Evolutionary conservation across 805 yeast species (phyloP).

Genomic region (Kodamaea leandrae): DNA sequence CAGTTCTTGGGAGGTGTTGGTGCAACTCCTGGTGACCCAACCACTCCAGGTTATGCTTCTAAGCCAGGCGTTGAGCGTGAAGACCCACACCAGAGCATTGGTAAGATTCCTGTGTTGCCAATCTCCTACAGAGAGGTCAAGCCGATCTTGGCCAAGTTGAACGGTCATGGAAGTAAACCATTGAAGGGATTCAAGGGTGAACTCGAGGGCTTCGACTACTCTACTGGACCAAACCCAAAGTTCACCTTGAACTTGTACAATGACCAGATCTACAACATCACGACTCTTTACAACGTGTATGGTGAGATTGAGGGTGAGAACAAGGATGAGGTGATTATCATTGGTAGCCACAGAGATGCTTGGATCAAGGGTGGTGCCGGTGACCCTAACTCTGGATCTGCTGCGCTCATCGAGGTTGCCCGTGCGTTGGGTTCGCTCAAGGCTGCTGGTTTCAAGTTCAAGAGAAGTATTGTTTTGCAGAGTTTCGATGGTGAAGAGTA

Average conservation of each 20-base stretch:
- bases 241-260: conserved; percentile 40
- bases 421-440: conserved; percentile 41
- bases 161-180: conserved; percentile 33
- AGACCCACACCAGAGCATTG: conserved; percentile 36
- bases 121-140: conserved; percentile 43
- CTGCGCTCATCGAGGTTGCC: conserved; percentile 41
- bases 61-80: conserved; percentile 37
- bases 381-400: conserved; percentile 47
- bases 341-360: conserved; percentile 47
- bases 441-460: conserved; percentile 36
- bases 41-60: conserved; percentile 71
- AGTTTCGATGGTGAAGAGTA: conserved; percentile 48
- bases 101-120: conserved; percentile 41
- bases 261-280: conserved; percentile 38
- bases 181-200: conserved; percentile 38
- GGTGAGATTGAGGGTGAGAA: conserved; percentile 43
- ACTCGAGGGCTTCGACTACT: conserved; percentile 39
- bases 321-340: conserved; percentile 37
- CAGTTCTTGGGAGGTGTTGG: conserved; percentile 51
- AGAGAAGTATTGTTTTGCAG: conserved; percentile 37
- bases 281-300: conserved; percentile 43
- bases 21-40: conserved; percentile 69
- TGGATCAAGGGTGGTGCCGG: conserved; percentile 51
- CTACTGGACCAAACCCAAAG: conserved; percentile 38
- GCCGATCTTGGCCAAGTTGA: conserved; percentile 40